These are phyloP conservation scores for Oenanthe javanica DNA, from an alignment of 140 eudicot genomes.

Conservation along the genomic window DNA sequence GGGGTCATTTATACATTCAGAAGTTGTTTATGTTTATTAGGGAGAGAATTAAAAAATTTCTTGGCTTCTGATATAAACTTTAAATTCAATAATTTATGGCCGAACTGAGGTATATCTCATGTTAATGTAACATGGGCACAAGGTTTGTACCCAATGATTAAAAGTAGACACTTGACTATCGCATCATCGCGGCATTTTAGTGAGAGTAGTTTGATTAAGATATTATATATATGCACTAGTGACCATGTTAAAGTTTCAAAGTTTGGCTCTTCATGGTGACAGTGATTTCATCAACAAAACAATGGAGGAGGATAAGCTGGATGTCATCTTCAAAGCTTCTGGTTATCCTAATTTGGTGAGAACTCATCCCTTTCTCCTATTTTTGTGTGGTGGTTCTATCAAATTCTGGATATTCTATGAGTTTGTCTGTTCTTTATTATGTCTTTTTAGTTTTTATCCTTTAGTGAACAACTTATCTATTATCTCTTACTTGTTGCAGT, in stretches of 20 bases:
- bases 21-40: background rate
- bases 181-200: background rate
- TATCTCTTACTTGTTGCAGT: background rate
- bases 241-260: background rate
- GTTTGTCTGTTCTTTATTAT: background rate
- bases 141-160: background rate
- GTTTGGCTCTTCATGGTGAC: slow-evolving; percentile 22
- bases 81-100: background rate
- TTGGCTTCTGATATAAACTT: background rate
- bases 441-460: slow-evolving; percentile 2
- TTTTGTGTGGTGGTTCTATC: slow-evolving; percentile 10
- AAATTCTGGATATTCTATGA: background rate
- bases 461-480: background rate
- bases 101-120: background rate
- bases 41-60: background rate
- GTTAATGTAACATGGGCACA: background rate
- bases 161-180: background rate
- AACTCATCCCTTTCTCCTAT: background rate
- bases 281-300: slow-evolving; percentile 30
- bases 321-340: slow-evolving; percentile 24
- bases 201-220: background rate
- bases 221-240: background rate
- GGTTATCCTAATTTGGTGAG: slow-evolving; percentile 30
- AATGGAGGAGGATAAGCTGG: slow-evolving; percentile 32
- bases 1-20: background rate